Evolutionary conservation across 2,329 filamentous ascomycete species (phyloP).

Genomic region (Immersiporthe knoxdaviesiana): DNA sequence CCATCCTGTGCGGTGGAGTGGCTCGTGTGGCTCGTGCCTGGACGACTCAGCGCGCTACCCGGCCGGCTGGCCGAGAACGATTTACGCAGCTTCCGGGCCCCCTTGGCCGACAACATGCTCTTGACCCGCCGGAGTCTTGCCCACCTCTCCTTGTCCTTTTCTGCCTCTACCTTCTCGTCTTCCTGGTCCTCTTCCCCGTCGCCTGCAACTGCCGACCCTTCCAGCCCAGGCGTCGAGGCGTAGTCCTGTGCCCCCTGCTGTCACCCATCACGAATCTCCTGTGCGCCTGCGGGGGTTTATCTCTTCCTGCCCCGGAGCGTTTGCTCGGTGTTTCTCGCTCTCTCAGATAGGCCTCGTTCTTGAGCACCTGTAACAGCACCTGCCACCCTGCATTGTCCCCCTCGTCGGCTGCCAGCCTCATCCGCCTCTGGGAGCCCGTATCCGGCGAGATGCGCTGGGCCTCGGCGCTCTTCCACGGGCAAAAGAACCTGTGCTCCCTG

Average conservation of each 20-base stretch:
- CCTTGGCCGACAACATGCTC: slow-evolving; percentile 71
- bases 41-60: slow-evolving; percentile 33
- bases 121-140: slow-evolving; percentile 71
- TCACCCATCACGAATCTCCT: slow-evolving; percentile 11
- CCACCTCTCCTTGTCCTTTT: slow-evolving; percentile 74
- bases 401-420: slow-evolving; percentile 37
- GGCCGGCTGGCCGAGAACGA: slow-evolving; percentile 44
- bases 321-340: slow-evolving; percentile 38
- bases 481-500: slow-evolving; percentile 79
- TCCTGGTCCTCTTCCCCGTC: slow-evolving; percentile 49
- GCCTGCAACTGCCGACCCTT: slow-evolving; percentile 30
- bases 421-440: slow-evolving; percentile 17
- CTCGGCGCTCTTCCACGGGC: slow-evolving; percentile 72
- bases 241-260: neutral
- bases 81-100: slow-evolving; percentile 54
- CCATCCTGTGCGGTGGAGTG: slow-evolving; percentile 23
- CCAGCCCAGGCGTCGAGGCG: slow-evolving; percentile 28
- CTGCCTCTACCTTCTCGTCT: slow-evolving; percentile 51
- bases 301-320: slow-evolving; percentile 25
- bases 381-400: slow-evolving; percentile 57
- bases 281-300: slow-evolving; percentile 21
- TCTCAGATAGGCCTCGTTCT: slow-evolving; percentile 61
- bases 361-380: slow-evolving; percentile 56
- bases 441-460: slow-evolving; percentile 59
- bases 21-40: slow-evolving; percentile 29